Evolutionary conservation across 164 flowering plant genomes (phyloP).

Genomic region (Malania oleifera): DNA sequence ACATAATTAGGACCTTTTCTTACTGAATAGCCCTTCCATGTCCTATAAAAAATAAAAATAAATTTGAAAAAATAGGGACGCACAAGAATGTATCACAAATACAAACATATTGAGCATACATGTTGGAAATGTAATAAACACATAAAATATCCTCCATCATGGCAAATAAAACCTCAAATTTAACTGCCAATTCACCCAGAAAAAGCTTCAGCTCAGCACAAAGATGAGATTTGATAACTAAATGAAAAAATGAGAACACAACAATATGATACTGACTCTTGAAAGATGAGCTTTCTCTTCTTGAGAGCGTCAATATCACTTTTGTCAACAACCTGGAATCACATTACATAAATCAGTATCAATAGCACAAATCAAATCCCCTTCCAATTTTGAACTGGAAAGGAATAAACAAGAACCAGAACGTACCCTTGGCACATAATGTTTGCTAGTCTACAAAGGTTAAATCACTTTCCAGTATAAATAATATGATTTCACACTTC

Average conservation of each 20-base stretch:
- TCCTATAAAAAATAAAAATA: conserved; percentile 30
- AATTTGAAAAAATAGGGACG: background rate
- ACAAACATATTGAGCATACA: background rate
- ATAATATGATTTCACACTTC: no score
- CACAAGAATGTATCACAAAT: no score
- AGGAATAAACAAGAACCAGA: background rate
- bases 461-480: no score
- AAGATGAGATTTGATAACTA: background rate
- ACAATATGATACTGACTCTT: conserved; percentile 44
- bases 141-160: background rate
- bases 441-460: background rate
- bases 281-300: conserved; percentile 64
- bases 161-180: background rate
- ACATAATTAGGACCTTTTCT: conserved; percentile 80
- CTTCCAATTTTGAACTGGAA: background rate
- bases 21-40: conserved; percentile 77
- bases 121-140: background rate
- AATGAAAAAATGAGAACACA: background rate
- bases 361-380: background rate
- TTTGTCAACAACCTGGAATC: conserved; percentile 42
- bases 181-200: no score
- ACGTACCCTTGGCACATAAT: background rate
- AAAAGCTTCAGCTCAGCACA: background rate
- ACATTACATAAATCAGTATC: background rate
- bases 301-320: conserved; percentile 60